Evolutionary conservation across 495 filamentous ascomycete genomes (phyloP).

Genomic region (Barbatosphaeria neglecta): DNA sequence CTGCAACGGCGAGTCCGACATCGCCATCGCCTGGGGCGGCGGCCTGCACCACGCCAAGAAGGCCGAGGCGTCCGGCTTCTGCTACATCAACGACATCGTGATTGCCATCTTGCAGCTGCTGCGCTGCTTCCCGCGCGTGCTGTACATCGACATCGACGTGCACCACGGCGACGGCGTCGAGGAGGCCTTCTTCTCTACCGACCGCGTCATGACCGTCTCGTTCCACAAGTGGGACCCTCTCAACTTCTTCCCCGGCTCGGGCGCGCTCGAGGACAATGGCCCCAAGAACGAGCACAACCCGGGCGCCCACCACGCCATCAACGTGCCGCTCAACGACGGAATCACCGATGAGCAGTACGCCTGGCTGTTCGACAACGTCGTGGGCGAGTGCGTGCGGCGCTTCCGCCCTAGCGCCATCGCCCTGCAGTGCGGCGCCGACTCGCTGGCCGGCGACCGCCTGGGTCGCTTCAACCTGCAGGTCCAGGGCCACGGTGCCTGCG

Average conservation of each 20-base stretch:
- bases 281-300: conserved; percentile 70
- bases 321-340: conserved; percentile 89
- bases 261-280: conserved; percentile 84
- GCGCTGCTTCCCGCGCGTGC: conserved; percentile 80
- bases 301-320: conserved; percentile 90
- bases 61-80: conserved; percentile 93
- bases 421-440: conserved; percentile 93
- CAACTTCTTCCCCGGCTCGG: conserved; percentile 93
- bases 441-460: conserved; percentile 81
- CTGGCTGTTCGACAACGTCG: conserved; percentile 69
- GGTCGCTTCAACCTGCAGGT: conserved; percentile 97
- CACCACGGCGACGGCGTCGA: conserved; percentile 98
- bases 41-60: conserved; percentile 97
- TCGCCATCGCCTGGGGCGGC: conserved; percentile 96
- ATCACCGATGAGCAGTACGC: conserved; percentile 90
- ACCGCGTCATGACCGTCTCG: conserved; percentile 95
- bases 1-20: conserved; percentile 73
- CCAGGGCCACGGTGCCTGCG: conserved; percentile 81
- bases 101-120: conserved; percentile 93
- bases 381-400: conserved; percentile 58
- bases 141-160: conserved; percentile 98
- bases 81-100: conserved; percentile 98
- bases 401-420: conserved; percentile 84
- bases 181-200: conserved; percentile 94
- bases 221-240: conserved; percentile 92